Evolutionary conservation across 2,329 filamentous ascomycete genomes (phyloP).

Genomic region (Colletotrichum sp.): DNA sequence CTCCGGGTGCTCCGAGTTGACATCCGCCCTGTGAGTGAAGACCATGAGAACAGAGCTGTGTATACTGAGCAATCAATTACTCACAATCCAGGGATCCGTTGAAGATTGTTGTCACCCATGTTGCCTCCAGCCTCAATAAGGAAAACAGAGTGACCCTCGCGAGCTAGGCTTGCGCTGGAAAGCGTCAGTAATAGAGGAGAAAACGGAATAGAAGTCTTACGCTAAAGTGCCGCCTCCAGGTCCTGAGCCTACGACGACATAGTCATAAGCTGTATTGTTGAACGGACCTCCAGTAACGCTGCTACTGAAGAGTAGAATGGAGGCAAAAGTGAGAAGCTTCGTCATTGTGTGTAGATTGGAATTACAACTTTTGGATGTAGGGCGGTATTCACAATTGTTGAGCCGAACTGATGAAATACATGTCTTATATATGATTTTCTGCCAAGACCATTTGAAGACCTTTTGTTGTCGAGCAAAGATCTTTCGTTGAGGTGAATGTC

Average conservation of each 20-base stretch:
- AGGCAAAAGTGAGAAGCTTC: not conserved
- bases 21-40: not conserved
- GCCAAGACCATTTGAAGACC: not conserved
- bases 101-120: slow-evolving; percentile 30
- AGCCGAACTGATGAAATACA: not conserved
- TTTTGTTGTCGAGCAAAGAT: not conserved
- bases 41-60: not conserved
- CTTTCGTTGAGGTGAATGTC: not conserved
- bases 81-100: slow-evolving; percentile 25
- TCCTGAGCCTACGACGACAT: not conserved
- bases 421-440: not conserved
- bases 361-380: not conserved
- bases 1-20: not conserved
- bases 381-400: too few relatives aligned
- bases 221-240: not conserved
- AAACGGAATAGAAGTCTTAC: not conserved
- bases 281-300: not conserved
- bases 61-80: not conserved
- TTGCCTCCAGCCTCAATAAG: slow-evolving; percentile 23
- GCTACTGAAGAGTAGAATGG: not conserved
- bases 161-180: not conserved
- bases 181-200: not conserved
- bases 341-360: fast-evolving
- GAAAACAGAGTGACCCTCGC: slow-evolving; percentile 6
- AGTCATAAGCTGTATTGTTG: not conserved